Evolutionary conservation across 176 grass and related monocot species (phyloP).

Genomic region (Typha latifolia): DNA sequence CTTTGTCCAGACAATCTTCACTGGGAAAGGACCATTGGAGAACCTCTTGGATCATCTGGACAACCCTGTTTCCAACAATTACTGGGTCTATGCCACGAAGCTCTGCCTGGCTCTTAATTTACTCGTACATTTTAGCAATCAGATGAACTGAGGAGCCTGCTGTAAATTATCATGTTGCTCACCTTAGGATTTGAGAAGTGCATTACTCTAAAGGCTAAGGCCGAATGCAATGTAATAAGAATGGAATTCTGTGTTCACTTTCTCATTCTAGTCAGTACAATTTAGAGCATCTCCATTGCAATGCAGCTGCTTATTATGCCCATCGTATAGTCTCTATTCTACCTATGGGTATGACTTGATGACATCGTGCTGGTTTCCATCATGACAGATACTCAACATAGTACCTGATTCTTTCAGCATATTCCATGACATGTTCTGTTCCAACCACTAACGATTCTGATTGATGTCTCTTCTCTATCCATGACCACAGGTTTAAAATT

Average conservation of each 20-base stretch:
- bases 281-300: neutral
- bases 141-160: constrained; percentile 5
- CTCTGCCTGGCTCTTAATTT: constrained; percentile 74
- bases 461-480: too few relatives aligned
- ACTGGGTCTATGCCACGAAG: constrained; percentile 94
- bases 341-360: too few relatives aligned
- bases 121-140: neutral
- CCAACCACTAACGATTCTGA: too few relatives aligned
- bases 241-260: constrained; percentile 13
- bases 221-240: neutral
- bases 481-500: too few relatives aligned
- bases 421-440: too few relatives aligned
- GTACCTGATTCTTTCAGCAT: too few relatives aligned
- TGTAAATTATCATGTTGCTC: constrained; percentile 18
- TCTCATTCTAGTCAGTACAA: neutral
- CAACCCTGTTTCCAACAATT: constrained; percentile 88
- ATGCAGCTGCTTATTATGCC: neutral
- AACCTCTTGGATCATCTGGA: constrained; percentile 90
- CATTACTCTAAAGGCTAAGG: neutral
- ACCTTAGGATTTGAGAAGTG: neutral
- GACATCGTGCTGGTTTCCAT: too few relatives aligned
- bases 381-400: too few relatives aligned
- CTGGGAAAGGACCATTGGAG: constrained; percentile 85
- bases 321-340: too few relatives aligned
- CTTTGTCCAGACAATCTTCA: constrained; percentile 92